Evolutionary conservation across 352 stramenopile genomes (phyloP).

Genomic region (Pythium aquatile): DNA sequence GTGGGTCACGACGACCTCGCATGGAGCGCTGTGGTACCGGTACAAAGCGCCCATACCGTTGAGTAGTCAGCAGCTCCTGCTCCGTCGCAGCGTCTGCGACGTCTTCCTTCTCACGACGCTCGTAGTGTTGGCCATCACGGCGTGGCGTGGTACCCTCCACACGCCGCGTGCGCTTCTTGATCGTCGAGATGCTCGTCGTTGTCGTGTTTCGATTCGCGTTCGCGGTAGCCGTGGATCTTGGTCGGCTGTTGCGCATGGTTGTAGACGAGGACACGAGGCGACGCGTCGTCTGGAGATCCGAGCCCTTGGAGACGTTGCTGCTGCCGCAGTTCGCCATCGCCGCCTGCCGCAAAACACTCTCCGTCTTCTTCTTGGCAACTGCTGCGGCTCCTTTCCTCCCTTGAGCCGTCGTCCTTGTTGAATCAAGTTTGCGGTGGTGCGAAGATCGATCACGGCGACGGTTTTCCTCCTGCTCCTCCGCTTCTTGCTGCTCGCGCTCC

Average conservation of each 20-base stretch:
- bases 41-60: constrained; percentile 29
- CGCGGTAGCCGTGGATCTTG: not conserved
- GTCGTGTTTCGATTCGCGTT: not conserved
- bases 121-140: not conserved
- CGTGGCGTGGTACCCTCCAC: not conserved
- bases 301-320: not conserved
- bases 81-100: constrained; percentile 7
- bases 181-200: constrained; percentile 4
- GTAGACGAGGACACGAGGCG: constrained; percentile 8
- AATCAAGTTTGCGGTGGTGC: no score
- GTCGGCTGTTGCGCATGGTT: not conserved
- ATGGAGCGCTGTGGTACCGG: constrained; percentile 13
- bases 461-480: constrained; percentile 3
- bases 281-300: not conserved
- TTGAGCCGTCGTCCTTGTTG: no score
- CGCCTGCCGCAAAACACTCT: not conserved
- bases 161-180: constrained; percentile 22
- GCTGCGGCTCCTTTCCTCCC: no score
- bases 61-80: constrained; percentile 23
- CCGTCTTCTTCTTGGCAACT: not conserved
- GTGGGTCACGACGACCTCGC: not conserved
- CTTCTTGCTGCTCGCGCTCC: not conserved
- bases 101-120: not conserved
- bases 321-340: constrained; percentile 1
- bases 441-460: not conserved